These are phyloP conservation scores for Lotus japonicus DNA, from an alignment of 306 rosid genomes.

Conservation along the genomic window DNA sequence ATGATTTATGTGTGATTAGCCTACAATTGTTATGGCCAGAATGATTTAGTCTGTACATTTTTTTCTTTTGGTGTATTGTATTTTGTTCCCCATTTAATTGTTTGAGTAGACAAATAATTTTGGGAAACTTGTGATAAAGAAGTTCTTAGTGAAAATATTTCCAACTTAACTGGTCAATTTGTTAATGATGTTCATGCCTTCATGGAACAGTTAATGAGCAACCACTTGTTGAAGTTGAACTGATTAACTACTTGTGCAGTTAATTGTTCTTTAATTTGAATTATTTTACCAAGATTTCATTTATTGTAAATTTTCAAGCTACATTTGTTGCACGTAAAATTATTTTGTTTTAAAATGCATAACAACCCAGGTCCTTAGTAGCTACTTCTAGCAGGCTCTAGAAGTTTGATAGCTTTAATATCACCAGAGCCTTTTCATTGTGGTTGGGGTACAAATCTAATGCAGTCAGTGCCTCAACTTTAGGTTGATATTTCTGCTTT, in stretches of 20 bases:
- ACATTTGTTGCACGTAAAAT: neutral
- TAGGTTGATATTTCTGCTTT: conserved; percentile 12
- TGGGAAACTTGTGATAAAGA: neutral
- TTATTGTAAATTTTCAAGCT: neutral
- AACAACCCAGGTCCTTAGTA: neutral
- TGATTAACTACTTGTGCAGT: neutral
- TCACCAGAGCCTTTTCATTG: neutral
- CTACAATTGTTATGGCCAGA: neutral
- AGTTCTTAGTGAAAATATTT: neutral
- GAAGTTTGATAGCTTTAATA: neutral
- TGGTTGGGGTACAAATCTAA: conserved; percentile 2
- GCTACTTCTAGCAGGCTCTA: neutral
- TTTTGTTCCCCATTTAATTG: neutral
- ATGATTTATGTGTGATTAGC: neutral
- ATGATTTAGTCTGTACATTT: neutral
- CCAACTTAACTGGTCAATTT: neutral
- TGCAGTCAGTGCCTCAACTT: neutral
- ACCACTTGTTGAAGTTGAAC: neutral
- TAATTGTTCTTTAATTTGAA: no score
- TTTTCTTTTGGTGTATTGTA: neutral
- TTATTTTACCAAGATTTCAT: no score
- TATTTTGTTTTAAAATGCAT: neutral
- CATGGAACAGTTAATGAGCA: neutral
- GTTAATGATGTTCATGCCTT: neutral
- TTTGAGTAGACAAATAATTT: neutral